Evolutionary conservation across 257 asterid genomes (phyloP), one percentile per base, ranked within the genome.

Genomic region (Nicotiana benthamiana): DNA sequence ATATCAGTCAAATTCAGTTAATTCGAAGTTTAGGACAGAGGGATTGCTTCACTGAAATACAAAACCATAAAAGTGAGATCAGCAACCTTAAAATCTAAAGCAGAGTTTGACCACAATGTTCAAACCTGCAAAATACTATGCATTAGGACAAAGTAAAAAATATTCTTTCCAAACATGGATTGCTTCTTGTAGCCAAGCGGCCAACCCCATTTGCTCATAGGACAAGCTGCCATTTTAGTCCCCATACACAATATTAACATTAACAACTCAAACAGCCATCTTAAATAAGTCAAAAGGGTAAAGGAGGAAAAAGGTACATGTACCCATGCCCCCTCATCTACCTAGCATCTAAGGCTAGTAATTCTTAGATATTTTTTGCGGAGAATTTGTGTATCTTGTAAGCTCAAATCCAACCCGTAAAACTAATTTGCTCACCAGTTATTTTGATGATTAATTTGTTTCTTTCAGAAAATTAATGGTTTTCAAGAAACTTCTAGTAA

Each of bases 401-500:
- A 24, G 78, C 61, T 28, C 22, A 74, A 24, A 46, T 72, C 61
- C 48, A 74, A 68, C 12, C 77, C 36, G 13, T 43, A 22, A 26
- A 22, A 43, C 34, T 70, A 70, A 70, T 18, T 70, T 22, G 13
- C 53, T 65, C 28, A 67, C 13, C 0, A 18, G 48, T 28, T 64
- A 1, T 65, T 17, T 20, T 63, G 4, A 28, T 77, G 66, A 77
- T 56, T 36, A 7, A 1, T 77, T 6, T 59, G 3, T 16, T 3
- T 4, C 46, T 79, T 32, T 13, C 85, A 86, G 91, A 81, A 66
- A 18, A 74, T 8, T 24, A 46, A 93, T 95, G 98, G 98, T 89
- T 32, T 88, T 93, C 83, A 89, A 82, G 90, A 92, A 87, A 87
- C 27, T 95, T 82, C 84, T 85, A 70, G 87, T 48, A 15, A 32